Evolutionary conservation across 2,329 filamentous ascomycete species (phyloP).

Genomic region (Polytolypa hystricis): DNA sequence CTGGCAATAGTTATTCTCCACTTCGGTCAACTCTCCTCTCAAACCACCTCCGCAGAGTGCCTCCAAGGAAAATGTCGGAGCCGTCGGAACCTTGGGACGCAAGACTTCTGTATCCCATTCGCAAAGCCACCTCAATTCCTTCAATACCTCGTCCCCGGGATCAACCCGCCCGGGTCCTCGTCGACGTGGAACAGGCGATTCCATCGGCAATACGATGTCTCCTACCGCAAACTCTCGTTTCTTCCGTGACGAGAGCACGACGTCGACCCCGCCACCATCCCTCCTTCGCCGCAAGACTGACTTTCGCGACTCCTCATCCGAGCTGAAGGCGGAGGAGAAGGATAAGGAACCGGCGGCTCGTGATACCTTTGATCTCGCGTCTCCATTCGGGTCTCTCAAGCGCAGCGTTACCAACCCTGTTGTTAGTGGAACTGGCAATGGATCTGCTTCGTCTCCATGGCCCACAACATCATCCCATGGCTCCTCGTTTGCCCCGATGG

Average conservation of each 20-base stretch:
- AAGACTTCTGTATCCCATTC: constrained; percentile 67
- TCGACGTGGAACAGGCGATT: constrained; percentile 74
- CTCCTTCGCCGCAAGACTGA: constrained; percentile 52
- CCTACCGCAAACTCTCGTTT: constrained; percentile 37
- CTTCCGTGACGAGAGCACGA: constrained; percentile 41
- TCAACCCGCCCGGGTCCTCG: constrained; percentile 62
- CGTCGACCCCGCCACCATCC: constrained; percentile 49
- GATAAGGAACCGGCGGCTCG: constrained; percentile 30
- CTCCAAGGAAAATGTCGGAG: constrained; percentile 43
- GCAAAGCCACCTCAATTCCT: constrained; percentile 52
- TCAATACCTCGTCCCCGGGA: constrained; percentile 62
- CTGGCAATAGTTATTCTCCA: constrained; percentile 56
- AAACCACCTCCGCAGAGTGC: constrained; percentile 65
- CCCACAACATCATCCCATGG: constrained; percentile 44
- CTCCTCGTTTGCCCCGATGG: constrained; percentile 60
- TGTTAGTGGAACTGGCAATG: constrained; percentile 23
- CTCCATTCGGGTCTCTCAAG: constrained; percentile 45
- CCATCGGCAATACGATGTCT: constrained; percentile 42
- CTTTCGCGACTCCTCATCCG: constrained; percentile 40
- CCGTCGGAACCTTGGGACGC: constrained; percentile 46
- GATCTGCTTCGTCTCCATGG: constrained; percentile 40
- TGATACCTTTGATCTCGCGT: constrained; percentile 32
- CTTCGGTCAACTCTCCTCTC: constrained; percentile 85
- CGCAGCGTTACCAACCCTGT: constrained; percentile 46
- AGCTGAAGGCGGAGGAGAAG: constrained; percentile 37